phyloP scores from a whole-genome alignment of 208 protist species.

The Leishmania tropica region DNA sequence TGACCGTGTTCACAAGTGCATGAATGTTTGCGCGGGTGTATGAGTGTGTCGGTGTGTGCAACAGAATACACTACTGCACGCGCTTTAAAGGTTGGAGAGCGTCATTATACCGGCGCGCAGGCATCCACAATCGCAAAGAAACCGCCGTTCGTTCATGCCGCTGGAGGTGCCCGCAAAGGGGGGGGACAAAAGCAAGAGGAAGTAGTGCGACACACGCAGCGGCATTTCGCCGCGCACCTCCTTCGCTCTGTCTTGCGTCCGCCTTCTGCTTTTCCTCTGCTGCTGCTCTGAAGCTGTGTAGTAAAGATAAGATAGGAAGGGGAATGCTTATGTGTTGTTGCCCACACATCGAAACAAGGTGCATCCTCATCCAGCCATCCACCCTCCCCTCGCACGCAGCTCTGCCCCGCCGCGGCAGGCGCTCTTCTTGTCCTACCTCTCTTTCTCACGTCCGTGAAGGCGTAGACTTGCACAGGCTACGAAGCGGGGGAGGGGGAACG shows the following conservation, averaged over 20 bases:
- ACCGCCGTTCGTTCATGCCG: not conserved
- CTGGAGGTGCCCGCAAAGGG: not conserved
- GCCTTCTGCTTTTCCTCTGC: not conserved
- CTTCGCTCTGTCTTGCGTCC: not conserved
- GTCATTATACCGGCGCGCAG: not conserved
- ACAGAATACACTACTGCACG: not conserved
- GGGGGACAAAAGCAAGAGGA: not conserved
- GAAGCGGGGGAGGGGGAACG: not conserved
- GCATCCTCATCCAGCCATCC: not conserved
- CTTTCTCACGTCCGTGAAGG: not conserved
- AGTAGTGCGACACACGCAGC: not conserved
- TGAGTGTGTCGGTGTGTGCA: constrained; percentile 2
- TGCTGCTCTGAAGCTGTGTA: not conserved
- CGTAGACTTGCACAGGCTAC: not conserved
- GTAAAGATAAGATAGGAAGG: not conserved
- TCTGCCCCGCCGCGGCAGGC: not conserved
- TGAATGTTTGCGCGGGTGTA: constrained; percentile 2
- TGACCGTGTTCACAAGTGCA: not conserved
- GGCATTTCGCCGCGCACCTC: not conserved
- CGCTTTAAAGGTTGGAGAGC: not conserved
- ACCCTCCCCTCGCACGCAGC: not conserved
- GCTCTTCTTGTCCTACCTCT: not conserved
- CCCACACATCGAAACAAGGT: not conserved
- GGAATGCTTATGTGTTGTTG: not conserved
- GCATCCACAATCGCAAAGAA: not conserved